A percentile compares a stretch with the other conserved stretches of the same genome.
phyloP scores from a whole-genome alignment of 2,329 filamentous ascomycete genomes.

The Phialocephala subalpina region DNA sequence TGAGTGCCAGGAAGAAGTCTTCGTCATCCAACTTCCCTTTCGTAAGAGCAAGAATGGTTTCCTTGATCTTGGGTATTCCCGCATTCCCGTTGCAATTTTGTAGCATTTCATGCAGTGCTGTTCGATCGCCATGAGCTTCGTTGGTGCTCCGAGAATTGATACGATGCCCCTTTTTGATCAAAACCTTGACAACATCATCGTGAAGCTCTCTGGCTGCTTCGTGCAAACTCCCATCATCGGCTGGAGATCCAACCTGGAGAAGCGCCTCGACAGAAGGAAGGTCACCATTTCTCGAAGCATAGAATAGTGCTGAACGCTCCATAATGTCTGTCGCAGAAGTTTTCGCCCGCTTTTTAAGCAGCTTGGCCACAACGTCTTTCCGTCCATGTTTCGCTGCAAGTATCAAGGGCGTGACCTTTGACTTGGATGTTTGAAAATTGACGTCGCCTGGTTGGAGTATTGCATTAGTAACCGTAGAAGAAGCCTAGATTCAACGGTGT shows the following conservation, averaged over 20 bases:
- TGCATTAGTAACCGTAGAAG: too few species aligned
- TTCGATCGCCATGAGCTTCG: background rate
- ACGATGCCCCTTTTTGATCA: background rate
- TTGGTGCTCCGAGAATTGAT: background rate
- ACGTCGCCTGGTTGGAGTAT: too few species aligned
- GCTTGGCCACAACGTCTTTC: background rate
- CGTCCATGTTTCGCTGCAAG: background rate
- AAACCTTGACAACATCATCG: background rate
- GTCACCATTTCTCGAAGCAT: background rate
- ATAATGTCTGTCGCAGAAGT: background rate
- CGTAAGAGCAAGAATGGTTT: background rate
- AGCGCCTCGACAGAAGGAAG: background rate
- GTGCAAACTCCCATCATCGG: background rate
- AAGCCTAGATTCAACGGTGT: too few species aligned
- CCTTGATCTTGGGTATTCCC: background rate
- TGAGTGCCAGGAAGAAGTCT: too few species aligned
- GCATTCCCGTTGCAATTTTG: background rate
- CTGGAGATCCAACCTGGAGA: background rate
- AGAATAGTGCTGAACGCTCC: background rate
- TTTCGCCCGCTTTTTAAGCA: background rate
- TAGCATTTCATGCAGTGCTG: background rate
- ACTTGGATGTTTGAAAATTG: background rate
- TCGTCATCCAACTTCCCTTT: too few species aligned
- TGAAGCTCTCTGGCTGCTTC: background rate
- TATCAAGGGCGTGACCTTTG: background rate